Evolutionary conservation across 306 rosid genomes (phyloP), one percentile per base, ranked within the genome.

Genomic region (Astragalus membranaceus): DNA sequence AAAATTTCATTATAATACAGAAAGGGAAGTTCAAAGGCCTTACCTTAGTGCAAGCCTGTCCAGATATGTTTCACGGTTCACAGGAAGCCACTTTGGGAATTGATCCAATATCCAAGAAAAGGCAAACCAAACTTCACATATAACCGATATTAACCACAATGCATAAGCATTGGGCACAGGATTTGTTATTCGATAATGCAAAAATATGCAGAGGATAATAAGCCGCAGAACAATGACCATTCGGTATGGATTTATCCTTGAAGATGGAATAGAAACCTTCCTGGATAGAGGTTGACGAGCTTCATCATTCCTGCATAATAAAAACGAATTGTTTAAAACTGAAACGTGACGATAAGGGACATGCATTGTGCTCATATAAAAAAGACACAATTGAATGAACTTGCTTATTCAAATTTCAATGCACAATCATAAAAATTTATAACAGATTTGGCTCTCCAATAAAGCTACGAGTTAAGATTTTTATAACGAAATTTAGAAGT

Each of bases 51-150:
- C 84, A 67, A 94, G 96, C 80, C 98, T 85, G 69, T 94, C 97
- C 7, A 94, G 94, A 84, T 94, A 94, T 63, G 98, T 94, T 76
- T 94, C 96, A 41, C 98, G 98, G 84, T 94, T 94, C 20, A 94
- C 92, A n/a, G 98, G 97, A 17, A 90, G 85, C 98, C 98, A 94
- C 82, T 94, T 94, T 0, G 96, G 98, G 69, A 94, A 88, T 77
- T 94, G 98, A 94, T 94, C 98, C 63, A 94, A 84, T 69, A 94
- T 90, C 98, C 98, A 94, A 63, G 98, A 94, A 0, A 94, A 73
- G 23, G 98, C 97, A 69, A 94, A 94, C 98, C 98, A 94, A 77
- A 94, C 84, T 90, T 94, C 98, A 78, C 98, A 94, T 54, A 94
- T 94, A 70, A 94, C 98, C 3, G 97, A 94, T 75, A 90, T 70